phyloP scores from a whole-genome alignment of 2,329 filamentous ascomycete species.

The Camillea tinctor region DNA sequence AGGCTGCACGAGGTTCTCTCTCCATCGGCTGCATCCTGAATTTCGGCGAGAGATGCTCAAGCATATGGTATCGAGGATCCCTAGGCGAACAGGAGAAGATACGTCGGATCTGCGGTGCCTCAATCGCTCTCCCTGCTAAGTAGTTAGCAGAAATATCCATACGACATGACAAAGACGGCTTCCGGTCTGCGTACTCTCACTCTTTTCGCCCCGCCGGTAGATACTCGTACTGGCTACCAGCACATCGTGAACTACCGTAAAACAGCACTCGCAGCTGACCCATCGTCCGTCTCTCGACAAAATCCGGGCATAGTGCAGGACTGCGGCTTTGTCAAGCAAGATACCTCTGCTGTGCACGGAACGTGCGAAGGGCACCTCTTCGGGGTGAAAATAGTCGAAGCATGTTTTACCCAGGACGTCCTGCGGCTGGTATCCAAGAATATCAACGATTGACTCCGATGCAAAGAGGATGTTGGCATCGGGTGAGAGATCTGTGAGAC shows the following conservation, averaged over 20 bases:
- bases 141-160: conserved; percentile 8
- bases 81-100: conserved; percentile 78
- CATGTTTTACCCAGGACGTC: conserved; percentile 75
- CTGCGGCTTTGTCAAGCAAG: conserved; percentile 78
- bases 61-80: conserved; percentile 86
- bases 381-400: conserved; percentile 84
- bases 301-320: conserved; percentile 76
- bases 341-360: conserved; percentile 72
- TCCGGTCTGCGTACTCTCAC: conserved; percentile 62
- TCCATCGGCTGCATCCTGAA: conserved; percentile 64
- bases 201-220: conserved; percentile 67
- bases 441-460: conserved; percentile 79
- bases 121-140: conserved; percentile 65
- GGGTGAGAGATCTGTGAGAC: conserved; percentile 61
- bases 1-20: conserved; percentile 77
- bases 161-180: conserved; percentile 2
- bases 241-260: conserved; percentile 85
- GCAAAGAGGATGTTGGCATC: conserved; percentile 80
- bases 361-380: conserved; percentile 74
- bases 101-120: conserved; percentile 74
- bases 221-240: conserved; percentile 81
- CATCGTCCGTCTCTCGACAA: conserved; percentile 67
- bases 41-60: conserved; percentile 80
- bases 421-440: conserved; percentile 66
- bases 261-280: conserved; percentile 83